phyloP scores from a whole-genome alignment of 2,329 filamentous ascomycete genomes.

The Sporothrix mexicana region DNA sequence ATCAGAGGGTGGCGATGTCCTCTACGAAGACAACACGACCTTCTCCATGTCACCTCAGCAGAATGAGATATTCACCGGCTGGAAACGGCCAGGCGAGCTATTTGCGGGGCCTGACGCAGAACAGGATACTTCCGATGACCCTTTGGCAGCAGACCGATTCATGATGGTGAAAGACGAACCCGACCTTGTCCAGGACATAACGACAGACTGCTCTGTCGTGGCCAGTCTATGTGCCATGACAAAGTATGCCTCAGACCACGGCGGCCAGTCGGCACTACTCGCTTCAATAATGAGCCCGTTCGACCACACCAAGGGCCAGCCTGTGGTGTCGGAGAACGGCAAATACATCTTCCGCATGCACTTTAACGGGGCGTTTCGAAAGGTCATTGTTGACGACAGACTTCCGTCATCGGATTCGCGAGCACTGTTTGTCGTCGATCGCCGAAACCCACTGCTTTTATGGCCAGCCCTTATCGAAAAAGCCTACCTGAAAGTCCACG shows the following conservation, averaged over 20 bases:
- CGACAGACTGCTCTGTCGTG: conserved; percentile 96
- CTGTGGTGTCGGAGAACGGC: conserved; percentile 74
- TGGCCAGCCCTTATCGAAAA: conserved; percentile 97
- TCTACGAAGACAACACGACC: conserved; percentile 70
- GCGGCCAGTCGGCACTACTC: conserved; percentile 66
- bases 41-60: conserved; percentile 79
- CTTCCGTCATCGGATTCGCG: conserved; percentile 76
- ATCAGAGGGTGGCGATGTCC: conserved; percentile 50
- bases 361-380: conserved; percentile 92
- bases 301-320: conserved; percentile 61
- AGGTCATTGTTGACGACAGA: conserved; percentile 86
- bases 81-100: conserved; percentile 78
- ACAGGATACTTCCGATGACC: conserved; percentile 24
- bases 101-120: conserved; percentile 49
- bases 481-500: conserved; percentile 92
- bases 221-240: conserved; percentile 88
- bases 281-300: conserved; percentile 75
- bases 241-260: conserved; percentile 59
- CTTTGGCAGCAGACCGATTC: conserved; percentile 26
- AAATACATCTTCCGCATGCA: conserved; percentile 93
- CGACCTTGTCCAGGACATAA: conserved; percentile 93
- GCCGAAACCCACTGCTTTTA: conserved; percentile 77
- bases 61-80: conserved; percentile 75
- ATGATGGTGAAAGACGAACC: conserved; percentile 58
- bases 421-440: conserved; percentile 84